phyloP scores from a whole-genome alignment of 1,284 basidiomycete species.

The Irpex lacteus region DNA sequence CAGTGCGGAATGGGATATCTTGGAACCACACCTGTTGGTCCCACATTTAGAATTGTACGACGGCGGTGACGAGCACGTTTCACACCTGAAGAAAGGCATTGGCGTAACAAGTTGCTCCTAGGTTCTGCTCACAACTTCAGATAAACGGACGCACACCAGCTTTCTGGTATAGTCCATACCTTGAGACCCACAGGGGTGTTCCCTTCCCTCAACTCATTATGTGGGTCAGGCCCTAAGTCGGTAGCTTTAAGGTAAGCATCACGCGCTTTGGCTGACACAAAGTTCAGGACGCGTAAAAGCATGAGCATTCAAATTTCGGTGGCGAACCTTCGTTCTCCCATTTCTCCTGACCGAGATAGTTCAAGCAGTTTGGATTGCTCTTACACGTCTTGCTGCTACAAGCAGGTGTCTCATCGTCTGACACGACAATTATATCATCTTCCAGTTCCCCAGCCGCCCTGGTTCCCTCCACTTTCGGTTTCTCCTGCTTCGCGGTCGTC shows the following conservation, averaged over 20 bases:
- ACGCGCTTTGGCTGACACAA: conserved; percentile 44
- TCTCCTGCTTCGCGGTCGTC: conserved; percentile 8
- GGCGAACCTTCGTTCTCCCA: conserved; percentile 67
- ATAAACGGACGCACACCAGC: conserved; percentile 4
- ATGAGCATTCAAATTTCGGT: neutral
- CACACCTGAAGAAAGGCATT: conserved; percentile 86
- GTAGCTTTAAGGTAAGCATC: conserved; percentile 52
- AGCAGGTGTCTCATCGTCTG: conserved; percentile 54
- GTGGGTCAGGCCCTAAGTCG: conserved; percentile 53
- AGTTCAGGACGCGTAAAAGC: neutral
- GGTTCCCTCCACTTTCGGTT: conserved; percentile 1
- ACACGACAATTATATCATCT: conserved; percentile 65
- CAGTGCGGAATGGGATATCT: conserved; percentile 57
- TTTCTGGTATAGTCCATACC: conserved; percentile 34
- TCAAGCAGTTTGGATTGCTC: conserved; percentile 78
- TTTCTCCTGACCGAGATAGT: conserved; percentile 77
- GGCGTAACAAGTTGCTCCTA: conserved; percentile 92
- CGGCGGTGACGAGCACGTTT: neutral
- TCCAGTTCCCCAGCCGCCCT: conserved; percentile 39
- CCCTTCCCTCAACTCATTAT: conserved; percentile 43
- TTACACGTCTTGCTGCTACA: conserved; percentile 71
- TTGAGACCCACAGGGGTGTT: conserved; percentile 77
- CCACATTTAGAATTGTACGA: neutral
- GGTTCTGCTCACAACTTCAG: conserved; percentile 52
- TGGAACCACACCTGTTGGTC: conserved; percentile 56